phyloP scores from a whole-genome alignment of 1,284 basidiomycete species.

The Malassezia restricta region DNA sequence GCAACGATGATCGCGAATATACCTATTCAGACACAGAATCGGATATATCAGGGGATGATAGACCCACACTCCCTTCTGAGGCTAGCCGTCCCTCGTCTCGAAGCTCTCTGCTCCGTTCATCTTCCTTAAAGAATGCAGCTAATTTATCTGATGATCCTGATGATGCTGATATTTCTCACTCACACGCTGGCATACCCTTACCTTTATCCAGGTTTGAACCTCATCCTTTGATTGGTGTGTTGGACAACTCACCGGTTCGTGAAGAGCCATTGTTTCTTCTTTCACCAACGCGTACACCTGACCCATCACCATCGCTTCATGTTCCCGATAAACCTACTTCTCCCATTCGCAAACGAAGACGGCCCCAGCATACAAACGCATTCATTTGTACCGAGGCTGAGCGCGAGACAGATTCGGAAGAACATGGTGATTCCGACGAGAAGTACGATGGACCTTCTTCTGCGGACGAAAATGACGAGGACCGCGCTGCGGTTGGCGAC shows the following conservation, averaged over 20 bases:
- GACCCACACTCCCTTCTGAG: neutral
- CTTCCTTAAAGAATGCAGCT: neutral
- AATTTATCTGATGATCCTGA: slow-evolving; percentile 18
- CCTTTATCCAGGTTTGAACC: slow-evolving; percentile 2
- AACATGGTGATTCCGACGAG: slow-evolving; percentile 48
- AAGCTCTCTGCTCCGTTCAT: neutral
- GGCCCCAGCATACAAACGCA: slow-evolving; percentile 47
- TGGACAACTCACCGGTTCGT: neutral
- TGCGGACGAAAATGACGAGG: slow-evolving; percentile 53
- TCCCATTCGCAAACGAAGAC: slow-evolving; percentile 24
- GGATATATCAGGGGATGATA: neutral
- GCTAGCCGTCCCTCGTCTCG: neutral
- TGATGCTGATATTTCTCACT: slow-evolving; percentile 15
- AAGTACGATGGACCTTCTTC: slow-evolving; percentile 51
- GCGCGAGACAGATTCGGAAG: slow-evolving; percentile 65
- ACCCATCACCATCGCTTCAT: neutral
- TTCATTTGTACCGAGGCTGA: slow-evolving; percentile 57
- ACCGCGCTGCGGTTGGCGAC: slow-evolving; percentile 56
- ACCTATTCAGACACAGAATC: too few relatives aligned
- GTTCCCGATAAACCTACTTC: neutral
- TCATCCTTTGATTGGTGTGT: slow-evolving; percentile 6
- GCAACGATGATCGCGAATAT: slow-evolving; percentile 1
- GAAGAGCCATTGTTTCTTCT: neutral
- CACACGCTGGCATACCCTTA: neutral
- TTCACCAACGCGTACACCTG: neutral